A percentile compares a stretch with the other conserved stretches of the same genome.
Conservation (phyloP, 2,329 filamentous ascomycete species). For the Trichoderma citrinoviride region DNA sequence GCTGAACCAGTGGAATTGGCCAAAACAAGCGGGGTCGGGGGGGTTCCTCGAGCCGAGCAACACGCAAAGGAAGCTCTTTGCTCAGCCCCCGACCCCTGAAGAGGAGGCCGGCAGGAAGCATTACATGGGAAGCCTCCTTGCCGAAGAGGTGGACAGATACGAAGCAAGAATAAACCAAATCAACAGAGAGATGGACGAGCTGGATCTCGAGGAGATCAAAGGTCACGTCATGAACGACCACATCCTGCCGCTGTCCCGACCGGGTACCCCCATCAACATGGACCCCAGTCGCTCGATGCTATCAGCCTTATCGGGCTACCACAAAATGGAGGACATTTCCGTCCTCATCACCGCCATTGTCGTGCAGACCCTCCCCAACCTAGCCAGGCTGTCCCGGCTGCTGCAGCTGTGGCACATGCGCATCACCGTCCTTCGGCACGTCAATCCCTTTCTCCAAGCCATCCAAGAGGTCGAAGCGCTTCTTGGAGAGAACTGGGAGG, state of each 20-base stretch:
- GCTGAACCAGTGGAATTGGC: constrained; percentile 60
- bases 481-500: constrained; percentile 64
- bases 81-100: constrained; percentile 27
- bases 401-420: constrained; percentile 76
- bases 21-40: constrained; percentile 44
- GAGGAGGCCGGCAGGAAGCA: constrained; percentile 29
- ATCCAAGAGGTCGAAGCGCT: constrained; percentile 66
- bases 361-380: constrained; percentile 78
- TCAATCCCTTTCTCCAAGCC: constrained; percentile 65
- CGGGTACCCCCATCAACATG: constrained; percentile 37
- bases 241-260: constrained; percentile 54
- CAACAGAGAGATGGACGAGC: constrained; percentile 61
- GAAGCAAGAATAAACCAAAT: constrained; percentile 75
- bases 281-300: constrained; percentile 36
- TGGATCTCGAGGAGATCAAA: constrained; percentile 86
- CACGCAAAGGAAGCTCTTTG: constrained; percentile 42
- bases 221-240: constrained; percentile 80
- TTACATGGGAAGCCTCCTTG: constrained; percentile 71
- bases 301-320: constrained; percentile 52
- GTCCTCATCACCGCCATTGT: constrained; percentile 89
- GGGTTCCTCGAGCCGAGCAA: constrained; percentile 53
- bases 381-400: constrained; percentile 71
- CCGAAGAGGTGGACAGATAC: constrained; percentile 62
- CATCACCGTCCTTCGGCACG: constrained; percentile 68
- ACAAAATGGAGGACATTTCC: constrained; percentile 81